These are phyloP conservation scores for Spencermartinsiella europaea DNA, from an alignment of 805 yeast species.

Conservation along the genomic window DNA sequence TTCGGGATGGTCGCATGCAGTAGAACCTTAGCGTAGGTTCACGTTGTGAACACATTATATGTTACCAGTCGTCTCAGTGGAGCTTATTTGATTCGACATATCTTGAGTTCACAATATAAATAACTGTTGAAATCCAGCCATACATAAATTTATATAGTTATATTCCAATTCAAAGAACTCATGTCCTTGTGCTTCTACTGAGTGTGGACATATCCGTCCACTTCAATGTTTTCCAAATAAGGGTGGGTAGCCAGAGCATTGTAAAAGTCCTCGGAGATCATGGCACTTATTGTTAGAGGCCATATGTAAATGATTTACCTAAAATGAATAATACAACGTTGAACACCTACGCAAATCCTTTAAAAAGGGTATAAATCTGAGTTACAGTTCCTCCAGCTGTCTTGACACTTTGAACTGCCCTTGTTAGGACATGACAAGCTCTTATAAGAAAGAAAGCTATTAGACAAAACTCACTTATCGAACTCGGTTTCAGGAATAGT, in stretches of 20 bases:
- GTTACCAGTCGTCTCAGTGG: too few species aligned
- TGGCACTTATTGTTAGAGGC: conserved; percentile 18
- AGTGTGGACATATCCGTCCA: conserved; percentile 28
- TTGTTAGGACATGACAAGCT: conserved; percentile 1
- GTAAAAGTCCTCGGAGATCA: conserved; percentile 28
- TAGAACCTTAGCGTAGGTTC: too few species aligned
- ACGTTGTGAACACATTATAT: too few species aligned
- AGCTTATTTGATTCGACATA: too few species aligned
- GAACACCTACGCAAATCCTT: conserved; percentile 28
- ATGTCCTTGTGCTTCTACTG: conserved; percentile 16
- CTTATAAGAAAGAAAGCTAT: background rate
- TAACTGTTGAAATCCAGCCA: too few species aligned
- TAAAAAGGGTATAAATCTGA: conserved; percentile 32
- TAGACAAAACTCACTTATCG: conserved; percentile 20
- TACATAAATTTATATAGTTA: too few species aligned
- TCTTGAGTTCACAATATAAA: too few species aligned
- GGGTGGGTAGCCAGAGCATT: conserved; percentile 24
- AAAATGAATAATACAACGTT: background rate
- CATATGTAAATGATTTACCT: background rate
- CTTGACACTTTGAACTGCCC: conserved; percentile 20
- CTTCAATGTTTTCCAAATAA: conserved; percentile 29
- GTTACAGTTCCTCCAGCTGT: conserved; percentile 23
- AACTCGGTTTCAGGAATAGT: conserved; percentile 18
- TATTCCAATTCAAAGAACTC: too few species aligned
- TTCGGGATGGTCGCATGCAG: too few species aligned